A percentile compares a stretch with the other conserved stretches of the same genome.
These are phyloP conservation scores for Boechera retrofracta DNA, from an alignment of 345 rosid species.

Conservation along the genomic window DNA sequence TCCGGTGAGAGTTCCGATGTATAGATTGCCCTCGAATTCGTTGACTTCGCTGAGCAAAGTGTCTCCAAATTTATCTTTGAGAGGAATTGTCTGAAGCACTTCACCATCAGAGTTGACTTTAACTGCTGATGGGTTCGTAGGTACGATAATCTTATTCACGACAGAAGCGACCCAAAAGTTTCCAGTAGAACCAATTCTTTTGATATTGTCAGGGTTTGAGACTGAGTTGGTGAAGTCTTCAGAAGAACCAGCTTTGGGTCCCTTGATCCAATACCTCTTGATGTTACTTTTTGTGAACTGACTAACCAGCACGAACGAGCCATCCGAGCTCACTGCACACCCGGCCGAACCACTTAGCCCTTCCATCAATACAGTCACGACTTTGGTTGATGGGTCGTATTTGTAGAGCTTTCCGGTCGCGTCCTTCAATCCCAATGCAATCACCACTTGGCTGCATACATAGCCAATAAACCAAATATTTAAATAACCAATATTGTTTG, in stretches of 20 bases:
- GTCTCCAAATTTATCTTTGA: conserved; percentile 40
- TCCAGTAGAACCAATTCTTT: conserved; percentile 43
- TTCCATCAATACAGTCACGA: conserved; percentile 37
- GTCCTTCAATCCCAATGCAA: conserved; percentile 42
- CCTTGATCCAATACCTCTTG: conserved; percentile 46
- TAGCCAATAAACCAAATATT: not conserved
- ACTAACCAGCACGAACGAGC: conserved; percentile 43
- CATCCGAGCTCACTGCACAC: conserved; percentile 44
- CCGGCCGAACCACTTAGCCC: conserved; percentile 47
- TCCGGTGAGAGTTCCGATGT: conserved; percentile 42
- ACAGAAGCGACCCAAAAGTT: conserved; percentile 49
- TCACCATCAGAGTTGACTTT: conserved; percentile 43
- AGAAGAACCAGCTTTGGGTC: conserved; percentile 44
- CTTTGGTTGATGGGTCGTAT: conserved; percentile 44
- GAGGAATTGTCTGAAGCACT: conserved; percentile 41
- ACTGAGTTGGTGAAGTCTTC: conserved; percentile 42
- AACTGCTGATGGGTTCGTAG: conserved; percentile 44
- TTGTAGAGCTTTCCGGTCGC: conserved; percentile 42
- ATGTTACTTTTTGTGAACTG: conserved; percentile 45
- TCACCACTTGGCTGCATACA: conserved; percentile 38
- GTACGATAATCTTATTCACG: conserved; percentile 38
- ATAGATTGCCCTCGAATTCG: conserved; percentile 35
- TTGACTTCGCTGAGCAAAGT: conserved; percentile 46
- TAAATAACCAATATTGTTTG: no score
- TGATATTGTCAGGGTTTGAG: conserved; percentile 44